These are phyloP conservation scores for Talaromyces piceae DNA, from an alignment of 2,329 filamentous ascomycete genomes.

Conservation along the genomic window DNA sequence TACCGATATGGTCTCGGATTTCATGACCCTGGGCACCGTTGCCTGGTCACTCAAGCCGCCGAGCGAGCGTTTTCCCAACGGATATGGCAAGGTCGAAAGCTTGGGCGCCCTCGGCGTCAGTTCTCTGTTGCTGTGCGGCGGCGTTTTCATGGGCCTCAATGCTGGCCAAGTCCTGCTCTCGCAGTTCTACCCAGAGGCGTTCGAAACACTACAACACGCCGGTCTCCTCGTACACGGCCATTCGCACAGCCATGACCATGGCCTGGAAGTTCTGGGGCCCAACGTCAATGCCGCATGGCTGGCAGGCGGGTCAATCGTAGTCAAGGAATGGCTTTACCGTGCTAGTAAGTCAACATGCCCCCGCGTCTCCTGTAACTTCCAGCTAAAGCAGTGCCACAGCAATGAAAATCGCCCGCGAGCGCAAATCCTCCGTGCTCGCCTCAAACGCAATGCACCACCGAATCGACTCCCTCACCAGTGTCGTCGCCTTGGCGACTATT, in stretches of 20 bases:
- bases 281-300: conserved; percentile 94
- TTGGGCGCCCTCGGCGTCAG: conserved; percentile 89
- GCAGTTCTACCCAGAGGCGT: conserved; percentile 63
- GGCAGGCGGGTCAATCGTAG: conserved; percentile 75
- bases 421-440: conserved; percentile 90
- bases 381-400: conserved; percentile 43
- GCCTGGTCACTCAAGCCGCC: conserved; percentile 86
- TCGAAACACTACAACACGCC: conserved; percentile 39
- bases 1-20: conserved; percentile 88
- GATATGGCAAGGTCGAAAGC: conserved; percentile 97
- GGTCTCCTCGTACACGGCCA: conserved; percentile 48
- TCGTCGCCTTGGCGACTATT: conserved; percentile 85
- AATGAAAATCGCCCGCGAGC: conserved; percentile 90
- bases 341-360: conserved; percentile 62
- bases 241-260: conserved; percentile 50
- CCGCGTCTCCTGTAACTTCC: conserved; percentile 1
- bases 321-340: conserved; percentile 97
- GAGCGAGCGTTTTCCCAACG: conserved; percentile 73
- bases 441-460: conserved; percentile 96
- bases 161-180: conserved; percentile 62
- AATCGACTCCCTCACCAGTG: conserved; percentile 88
- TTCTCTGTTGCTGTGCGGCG: conserved; percentile 79
- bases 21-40: conserved; percentile 89
- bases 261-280: conserved; percentile 52
- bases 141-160: conserved; percentile 84